phyloP scores from a whole-genome alignment of 1,284 basidiomycete species.

The Omphalotus olearius region DNA sequence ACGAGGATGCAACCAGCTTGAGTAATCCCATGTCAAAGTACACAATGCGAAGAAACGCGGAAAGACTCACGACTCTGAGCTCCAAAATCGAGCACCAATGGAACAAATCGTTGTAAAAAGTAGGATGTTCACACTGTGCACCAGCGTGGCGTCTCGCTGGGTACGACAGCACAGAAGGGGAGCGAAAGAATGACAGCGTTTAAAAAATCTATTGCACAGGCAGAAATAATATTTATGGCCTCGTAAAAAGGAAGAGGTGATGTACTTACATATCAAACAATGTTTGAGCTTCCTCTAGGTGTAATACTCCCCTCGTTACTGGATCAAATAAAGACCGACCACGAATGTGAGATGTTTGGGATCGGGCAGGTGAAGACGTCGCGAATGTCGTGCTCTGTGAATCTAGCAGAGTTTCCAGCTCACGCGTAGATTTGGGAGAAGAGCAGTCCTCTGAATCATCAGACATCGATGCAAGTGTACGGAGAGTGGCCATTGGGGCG shows the following conservation, averaged over 20 bases:
- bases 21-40: background rate
- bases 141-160: conserved; percentile 1
- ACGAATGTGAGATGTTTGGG: no score
- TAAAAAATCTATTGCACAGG: conserved; percentile 4
- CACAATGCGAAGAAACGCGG: background rate
- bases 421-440: no score
- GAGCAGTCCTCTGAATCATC: background rate
- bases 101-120: conserved; percentile 9
- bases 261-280: conserved; percentile 8
- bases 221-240: no score
- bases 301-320: conserved; percentile 1
- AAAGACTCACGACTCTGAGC: background rate
- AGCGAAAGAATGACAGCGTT: conserved; percentile 8
- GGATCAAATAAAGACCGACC: background rate
- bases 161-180: conserved; percentile 3
- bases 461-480: background rate
- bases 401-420: no score
- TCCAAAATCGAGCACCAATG: conserved; percentile 9
- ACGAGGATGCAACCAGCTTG: conserved; percentile 7
- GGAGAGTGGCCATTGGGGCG: conserved; percentile 6
- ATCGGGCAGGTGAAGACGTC: no score
- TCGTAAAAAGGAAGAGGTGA: background rate
- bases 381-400: no score
- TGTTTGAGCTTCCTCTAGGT: conserved; percentile 5
- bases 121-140: background rate